Base-by-base conservation (phyloP, 805 yeast genomes). In the Lipomyces kockii region DNA sequence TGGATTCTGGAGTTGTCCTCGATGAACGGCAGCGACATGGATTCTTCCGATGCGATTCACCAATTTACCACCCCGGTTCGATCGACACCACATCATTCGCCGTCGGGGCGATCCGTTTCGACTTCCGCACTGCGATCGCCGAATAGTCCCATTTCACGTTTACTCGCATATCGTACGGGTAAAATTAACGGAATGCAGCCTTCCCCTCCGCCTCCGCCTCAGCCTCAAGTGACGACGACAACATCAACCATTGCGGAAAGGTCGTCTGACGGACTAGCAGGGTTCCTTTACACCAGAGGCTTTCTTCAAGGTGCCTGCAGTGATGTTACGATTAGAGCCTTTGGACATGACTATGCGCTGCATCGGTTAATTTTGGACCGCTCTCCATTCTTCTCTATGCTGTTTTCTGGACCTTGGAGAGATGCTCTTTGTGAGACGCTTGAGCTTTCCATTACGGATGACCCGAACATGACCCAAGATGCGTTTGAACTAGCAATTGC, bases 401-500 rank as follows among this genome's bases (percentile, higher is more conserved):
- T 85, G 58, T 82, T 85, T 67, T 75, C 79, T 53, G 82, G 80
- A 0, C 75, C 77, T 0, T 85, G 88, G 88, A 62, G 72, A 7
- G 79, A 76, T 20, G 67, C 76, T 12, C 69, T 65, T 6, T 64
- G 64, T 27, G 67, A 37, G n/a, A 37, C 51, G 3, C 72, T 77
- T 64, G 79, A 76, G 22, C 68, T 82, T 57, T 75, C 74, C 9
- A 83, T 82, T 69, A 59, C 54, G 46, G 76, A 77, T 39, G 84
- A 81, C 71, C 77, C 78, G 7, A 75, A 79, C 56, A 81, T 82
- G 60, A 80, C 84, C 0, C 78, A 78, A 62, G 80, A 80, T 25
- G 80, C 86, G 3, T 84, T 86, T 73, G 87, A 85, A 58, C 73
- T 82, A 27, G 85, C 85, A 0, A 72, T 86, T 1, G 80, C 81